phyloP scores from a whole-genome alignment of 257 asterid species.

The Jaltomata sinuosa region DNA sequence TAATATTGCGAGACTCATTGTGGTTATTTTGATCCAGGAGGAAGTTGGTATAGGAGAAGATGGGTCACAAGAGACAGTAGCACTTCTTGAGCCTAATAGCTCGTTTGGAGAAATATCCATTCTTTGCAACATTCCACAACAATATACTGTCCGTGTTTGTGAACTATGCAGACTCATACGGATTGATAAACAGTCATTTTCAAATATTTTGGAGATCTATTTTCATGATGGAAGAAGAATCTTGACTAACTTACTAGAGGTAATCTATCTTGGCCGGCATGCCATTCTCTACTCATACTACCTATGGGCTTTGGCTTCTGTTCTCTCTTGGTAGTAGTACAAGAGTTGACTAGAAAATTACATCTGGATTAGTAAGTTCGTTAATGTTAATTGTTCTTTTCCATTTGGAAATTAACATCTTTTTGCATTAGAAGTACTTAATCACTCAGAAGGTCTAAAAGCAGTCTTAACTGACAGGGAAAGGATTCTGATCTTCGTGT shows the following conservation, averaged over 20 bases:
- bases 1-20: background rate
- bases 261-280: conserved; percentile 10
- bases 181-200: conserved; percentile 78
- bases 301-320: background rate
- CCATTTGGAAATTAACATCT: background rate
- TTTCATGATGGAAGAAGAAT: conserved; percentile 86
- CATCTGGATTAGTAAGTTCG: background rate
- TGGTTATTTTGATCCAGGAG: conserved; percentile 38
- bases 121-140: conserved; percentile 95
- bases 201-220: conserved; percentile 79
- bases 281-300: background rate
- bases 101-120: conserved; percentile 74
- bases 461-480: conserved; percentile 29
- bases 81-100: conserved; percentile 50
- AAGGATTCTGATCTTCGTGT: conserved; percentile 55
- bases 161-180: conserved; percentile 77
- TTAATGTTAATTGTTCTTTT: background rate
- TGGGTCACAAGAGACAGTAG: conserved; percentile 53
- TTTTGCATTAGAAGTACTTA: background rate
- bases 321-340: background rate
- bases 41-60: conserved; percentile 56
- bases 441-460: background rate
- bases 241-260: conserved; percentile 84
- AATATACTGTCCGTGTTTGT: conserved; percentile 81
- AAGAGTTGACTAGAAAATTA: background rate